Evolutionary conservation across 1,284 basidiomycete genomes (phyloP), one percentile per base, ranked within the genome.

Genomic region (Pascua sp.): DNA sequence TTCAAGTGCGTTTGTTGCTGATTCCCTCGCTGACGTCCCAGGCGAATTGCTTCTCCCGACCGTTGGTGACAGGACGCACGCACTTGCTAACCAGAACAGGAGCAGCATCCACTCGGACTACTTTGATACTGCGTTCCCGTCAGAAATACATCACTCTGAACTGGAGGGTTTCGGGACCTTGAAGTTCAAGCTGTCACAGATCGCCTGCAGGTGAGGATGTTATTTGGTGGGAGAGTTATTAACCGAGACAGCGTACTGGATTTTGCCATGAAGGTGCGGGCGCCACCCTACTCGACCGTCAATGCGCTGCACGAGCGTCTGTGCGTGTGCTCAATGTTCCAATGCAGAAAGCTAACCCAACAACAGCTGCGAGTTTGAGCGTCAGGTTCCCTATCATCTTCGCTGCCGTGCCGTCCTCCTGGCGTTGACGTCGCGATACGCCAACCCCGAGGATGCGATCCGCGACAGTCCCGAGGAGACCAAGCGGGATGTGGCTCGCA

Each of bases 41-140:
- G 59, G 65, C 67, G n/a, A 66, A 68, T 47, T 69, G 67, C 56
- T 69, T 64, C 56, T 61, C 62, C 1, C 45, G 69, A 37, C 70
- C 68, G 45, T 59, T 32, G 3, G 24, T 32, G 24, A 32, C 4
- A 7, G 4, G 24, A 32, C 24, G 24, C 24, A 32, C 24, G 24
- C 24, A 56, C 42, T 60, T 63, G 8, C 52, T 66, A 16, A 43
- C 24, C 24, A 32, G 24, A 3, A 32, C 24, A 32, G 24, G 24
- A 32, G 24, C 24, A 32, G 24, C 24, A 32, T 32, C 24, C 24
- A 42, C 4, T 46, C 63, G 1, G 50, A 61, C 9, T 65, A 56
- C 43, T 52, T 62, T 49, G 67, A 69, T 39, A 61, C 62, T 1
- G 24, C 38, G 43, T 56, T 61, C 16, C 67, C 66, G 11, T 8